These are phyloP conservation scores for Acanthamoeba triangularis DNA, from an alignment of 208 protist genomes.

Conservation along the genomic window DNA sequence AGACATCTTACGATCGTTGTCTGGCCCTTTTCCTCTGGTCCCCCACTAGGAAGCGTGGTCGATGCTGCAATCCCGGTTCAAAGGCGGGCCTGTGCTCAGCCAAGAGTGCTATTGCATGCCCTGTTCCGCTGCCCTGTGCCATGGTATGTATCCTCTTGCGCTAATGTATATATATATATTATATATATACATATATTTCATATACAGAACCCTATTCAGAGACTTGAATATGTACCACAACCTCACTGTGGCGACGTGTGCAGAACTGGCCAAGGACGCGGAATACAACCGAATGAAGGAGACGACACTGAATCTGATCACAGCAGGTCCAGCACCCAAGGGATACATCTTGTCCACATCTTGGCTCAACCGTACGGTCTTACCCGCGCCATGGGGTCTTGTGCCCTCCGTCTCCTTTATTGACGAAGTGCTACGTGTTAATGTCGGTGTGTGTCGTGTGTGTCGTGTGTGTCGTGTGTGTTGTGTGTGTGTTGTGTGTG, in stretches of 20 bases:
- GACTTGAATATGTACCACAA: too few species aligned
- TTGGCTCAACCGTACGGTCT: constrained; percentile 51
- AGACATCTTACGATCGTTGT: neutral
- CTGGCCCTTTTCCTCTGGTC: neutral
- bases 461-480: too few species aligned
- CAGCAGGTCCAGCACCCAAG: constrained; percentile 13
- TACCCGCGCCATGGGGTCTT: neutral
- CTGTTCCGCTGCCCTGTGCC: constrained; percentile 39
- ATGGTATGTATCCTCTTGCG: neutral
- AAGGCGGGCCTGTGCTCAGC: constrained; percentile 64
- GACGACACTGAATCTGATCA: constrained; percentile 16
- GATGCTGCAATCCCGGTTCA: constrained; percentile 19
- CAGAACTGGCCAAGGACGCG: neutral
- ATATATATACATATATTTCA: neutral
- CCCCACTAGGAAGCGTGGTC: constrained; percentile 37
- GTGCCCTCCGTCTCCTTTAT: neutral
- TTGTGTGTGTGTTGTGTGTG: too few species aligned
- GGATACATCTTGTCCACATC: constrained; percentile 56
- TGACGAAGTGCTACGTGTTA: neutral
- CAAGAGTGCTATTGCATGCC: constrained; percentile 65
- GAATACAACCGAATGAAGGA: constrained; percentile 58
- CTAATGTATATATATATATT: neutral
- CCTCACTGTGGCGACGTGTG: neutral
- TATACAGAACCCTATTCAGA: too few species aligned
- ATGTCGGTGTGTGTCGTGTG: neutral